Evolutionary conservation across 148 eudicot species (phyloP).

Genomic region (Camellia japonica): DNA sequence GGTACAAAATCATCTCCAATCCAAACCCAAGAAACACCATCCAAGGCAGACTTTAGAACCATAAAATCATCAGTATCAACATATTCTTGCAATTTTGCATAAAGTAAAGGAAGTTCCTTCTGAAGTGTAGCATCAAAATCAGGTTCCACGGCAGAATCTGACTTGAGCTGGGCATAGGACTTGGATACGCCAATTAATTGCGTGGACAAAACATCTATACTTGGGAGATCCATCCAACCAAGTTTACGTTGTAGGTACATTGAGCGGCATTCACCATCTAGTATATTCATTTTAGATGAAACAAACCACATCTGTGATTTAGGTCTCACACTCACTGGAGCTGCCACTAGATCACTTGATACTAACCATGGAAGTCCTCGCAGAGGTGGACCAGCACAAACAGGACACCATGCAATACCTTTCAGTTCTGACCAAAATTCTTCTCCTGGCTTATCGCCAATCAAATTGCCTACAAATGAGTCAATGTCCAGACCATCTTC

Average conservation of each 20-base stretch:
- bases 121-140: constrained; percentile 59
- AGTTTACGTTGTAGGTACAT: constrained; percentile 55
- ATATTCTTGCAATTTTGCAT: constrained; percentile 70
- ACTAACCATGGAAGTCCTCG: constrained; percentile 80
- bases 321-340: constrained; percentile 74
- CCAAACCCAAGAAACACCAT: constrained; percentile 90
- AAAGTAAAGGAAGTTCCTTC: constrained; percentile 58
- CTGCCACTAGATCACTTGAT: constrained; percentile 51
- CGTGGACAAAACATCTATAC: constrained; percentile 52
- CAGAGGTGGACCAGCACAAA: constrained; percentile 62
- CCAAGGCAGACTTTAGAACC: constrained; percentile 54
- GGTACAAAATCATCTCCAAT: constrained; percentile 93
- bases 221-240: constrained; percentile 79
- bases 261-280: constrained; percentile 75
- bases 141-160: constrained; percentile 37
- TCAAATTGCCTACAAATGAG: constrained; percentile 45
- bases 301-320: constrained; percentile 89
- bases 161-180: constrained; percentile 57
- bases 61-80: constrained; percentile 45
- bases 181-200: constrained; percentile 68
- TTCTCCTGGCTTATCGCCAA: constrained; percentile 59
- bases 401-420: constrained; percentile 83
- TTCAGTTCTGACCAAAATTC: constrained; percentile 82
- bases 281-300: constrained; percentile 75
- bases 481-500: constrained; percentile 42